Conservation (phyloP, 1,284 basidiomycete genomes). For the Puccinia sorghi region DNA sequence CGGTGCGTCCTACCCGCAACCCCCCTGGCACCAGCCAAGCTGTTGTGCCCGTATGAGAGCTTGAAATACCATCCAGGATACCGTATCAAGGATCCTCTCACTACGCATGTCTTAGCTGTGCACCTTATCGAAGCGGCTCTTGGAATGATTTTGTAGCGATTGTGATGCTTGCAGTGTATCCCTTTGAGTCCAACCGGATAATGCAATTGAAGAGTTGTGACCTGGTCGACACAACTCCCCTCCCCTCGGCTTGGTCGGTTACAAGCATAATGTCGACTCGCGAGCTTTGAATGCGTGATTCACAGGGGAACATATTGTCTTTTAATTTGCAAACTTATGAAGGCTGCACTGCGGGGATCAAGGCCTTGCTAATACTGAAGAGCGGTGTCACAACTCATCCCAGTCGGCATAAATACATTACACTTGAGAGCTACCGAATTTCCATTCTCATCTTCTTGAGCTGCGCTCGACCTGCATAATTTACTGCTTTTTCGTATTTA, state of each 20-base stretch:
- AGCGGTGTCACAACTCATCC: neutral
- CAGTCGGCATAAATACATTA: neutral
- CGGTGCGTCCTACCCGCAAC: too few relatives aligned
- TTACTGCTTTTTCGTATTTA: neutral
- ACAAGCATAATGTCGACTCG: neutral
- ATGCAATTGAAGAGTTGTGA: neutral
- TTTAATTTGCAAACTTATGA: neutral
- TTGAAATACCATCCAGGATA: too few relatives aligned
- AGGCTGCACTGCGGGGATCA: neutral
- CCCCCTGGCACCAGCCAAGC: too few relatives aligned
- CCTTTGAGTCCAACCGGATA: too few relatives aligned
- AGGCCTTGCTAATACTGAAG: neutral
- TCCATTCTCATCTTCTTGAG: neutral
- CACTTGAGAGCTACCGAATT: neutral
- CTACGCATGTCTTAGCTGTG: too few relatives aligned
- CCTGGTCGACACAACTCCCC: neutral
- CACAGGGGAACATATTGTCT: slow-evolving; percentile 3
- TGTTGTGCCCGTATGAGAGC: too few relatives aligned
- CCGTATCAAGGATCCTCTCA: too few relatives aligned
- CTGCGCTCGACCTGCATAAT: slow-evolving; percentile 3
- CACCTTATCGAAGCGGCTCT: too few relatives aligned
- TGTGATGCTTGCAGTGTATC: too few relatives aligned
- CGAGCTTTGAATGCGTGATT: neutral
- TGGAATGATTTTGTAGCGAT: too few relatives aligned
- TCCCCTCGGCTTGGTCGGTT: neutral